Base-by-base conservation (phyloP, 495 filamentous ascomycete species). In the Aspergillus haitiensis region DNA sequence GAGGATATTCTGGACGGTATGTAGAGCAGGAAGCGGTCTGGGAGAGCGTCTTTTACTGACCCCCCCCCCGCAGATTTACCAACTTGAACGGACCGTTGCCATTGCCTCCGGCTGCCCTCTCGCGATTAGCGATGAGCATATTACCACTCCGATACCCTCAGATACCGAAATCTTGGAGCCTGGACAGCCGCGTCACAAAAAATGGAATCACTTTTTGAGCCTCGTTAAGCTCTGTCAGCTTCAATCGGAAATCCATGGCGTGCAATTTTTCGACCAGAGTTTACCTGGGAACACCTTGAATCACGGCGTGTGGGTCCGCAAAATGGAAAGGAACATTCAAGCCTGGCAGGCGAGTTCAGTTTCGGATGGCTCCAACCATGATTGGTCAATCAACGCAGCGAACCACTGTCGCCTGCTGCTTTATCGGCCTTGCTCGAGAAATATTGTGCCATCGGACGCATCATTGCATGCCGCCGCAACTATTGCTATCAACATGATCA, bases 381-480 rank as follows among this genome's bases (percentile, higher is more conserved):
- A 16, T 4, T 46, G 42, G 42, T 46, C 42, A 7, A 8, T 16
- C 3, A 46, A n/a, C 11, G 42, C 42, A 5, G 42, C 42, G 8
- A 46, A 46, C 12, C 42, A 46, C 18, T 46, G 42, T 46, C 42
- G 42, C 6, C 42, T 46, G 7, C 42, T 46, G 11, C 42, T 46
- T 16, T 46, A 46, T 16, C 42, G 42, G 18, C 42, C 42, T 8
- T 46, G 42, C 12, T 46, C 42, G 0, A 46, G 42, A 16, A 46
- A 46, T 16, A 46, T 46, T 16, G 42, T 46, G 8, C 42, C 42
- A 16, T 8, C 42, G 3, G 42, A 16, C 3, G 2, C 42, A 13
- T 46, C 42, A 16, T 7, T 46, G 15, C 5, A 16, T 4, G 12
- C 11, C 7, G 42, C 42, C 3, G n/a, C 15, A 16, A 16, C 42